Base-by-base conservation (phyloP, 23 red algal genomes). In the Gracilaria vermiculophylla region DNA sequence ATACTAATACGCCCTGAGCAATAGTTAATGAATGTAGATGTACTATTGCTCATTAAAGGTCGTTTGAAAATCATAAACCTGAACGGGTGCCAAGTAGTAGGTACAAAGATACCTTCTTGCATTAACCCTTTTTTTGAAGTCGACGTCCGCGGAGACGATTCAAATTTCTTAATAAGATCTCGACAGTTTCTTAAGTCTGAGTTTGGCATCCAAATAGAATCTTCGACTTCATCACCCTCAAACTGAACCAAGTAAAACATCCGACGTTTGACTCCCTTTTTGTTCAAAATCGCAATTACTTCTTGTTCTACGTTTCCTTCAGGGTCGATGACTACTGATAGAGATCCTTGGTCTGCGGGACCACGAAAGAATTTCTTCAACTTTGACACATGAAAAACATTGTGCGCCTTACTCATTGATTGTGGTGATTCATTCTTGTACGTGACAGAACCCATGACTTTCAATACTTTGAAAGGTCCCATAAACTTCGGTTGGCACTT, bases 331-430 rank as follows among this genome's bases (percentile, higher is more conserved):
- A 76, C 70, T 10, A 72, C 7, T 29, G 25, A 60, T 19, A 60
- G 16, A 6, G 55, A 10, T 12, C 7, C 4, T 6, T 60, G 5
- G 25, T 60, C 27, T 60, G 7, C 16, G 7, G 7, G 8, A 12
- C 55, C 6, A 12, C 55, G 7, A 19, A 12, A 5, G n/a, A 60
- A 60, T 5, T 60, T 6, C n/a, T 60, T 60, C n/a, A 60, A 60
- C 55, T 19, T 19, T 6, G 83, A 76, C 1, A 87, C 83, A 54
- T 76, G 83, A 56, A 87, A 57, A 16, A 87, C 67, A 62, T 87
- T 76, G 27, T 87, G 83, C 28, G 47, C 67, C 58, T 51, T 55
- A 23, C 35, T 60, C 83, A 77, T 75, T n/a, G 33, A 0, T 41
- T 66, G 45, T 62, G 83, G 48, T 27, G 65, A 16, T 56, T 87